These are phyloP conservation scores for Kappamyces sp. DNA, from an alignment of 192 early-diverging fungal genomes.

Conservation along the genomic window DNA sequence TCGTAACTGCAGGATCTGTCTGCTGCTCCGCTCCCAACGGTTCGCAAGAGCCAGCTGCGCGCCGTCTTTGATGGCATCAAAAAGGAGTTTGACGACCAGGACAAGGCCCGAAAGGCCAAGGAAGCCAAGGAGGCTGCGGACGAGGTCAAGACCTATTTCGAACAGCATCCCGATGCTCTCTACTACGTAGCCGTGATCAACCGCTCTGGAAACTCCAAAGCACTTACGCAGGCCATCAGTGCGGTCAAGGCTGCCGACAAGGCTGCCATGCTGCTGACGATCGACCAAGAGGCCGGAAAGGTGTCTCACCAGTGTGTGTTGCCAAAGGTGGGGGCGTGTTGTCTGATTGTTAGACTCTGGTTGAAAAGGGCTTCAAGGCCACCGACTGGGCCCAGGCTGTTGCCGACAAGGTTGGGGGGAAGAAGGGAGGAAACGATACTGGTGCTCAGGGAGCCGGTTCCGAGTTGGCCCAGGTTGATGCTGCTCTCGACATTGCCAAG, in stretches of 20 bases:
- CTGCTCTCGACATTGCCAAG: slow-evolving; percentile 68
- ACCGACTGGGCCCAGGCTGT: slow-evolving; percentile 87
- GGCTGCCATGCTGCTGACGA: slow-evolving; percentile 78
- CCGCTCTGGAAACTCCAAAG: slow-evolving; percentile 78
- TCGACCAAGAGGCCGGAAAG: slow-evolving; percentile 59
- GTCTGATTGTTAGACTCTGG: not conserved
- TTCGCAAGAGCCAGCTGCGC: slow-evolving; percentile 70
- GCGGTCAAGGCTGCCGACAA: slow-evolving; percentile 79
- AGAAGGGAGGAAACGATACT: slow-evolving; percentile 92
- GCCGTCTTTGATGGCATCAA: slow-evolving; percentile 66
- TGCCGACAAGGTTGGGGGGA: slow-evolving; percentile 77
- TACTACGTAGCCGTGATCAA: slow-evolving; percentile 57
- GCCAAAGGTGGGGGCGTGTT: slow-evolving; percentile 43
- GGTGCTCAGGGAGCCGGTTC: slow-evolving; percentile 86
- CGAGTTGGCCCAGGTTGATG: slow-evolving; percentile 55
- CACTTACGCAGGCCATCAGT: slow-evolving; percentile 69
- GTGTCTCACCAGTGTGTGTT: slow-evolving; percentile 82
- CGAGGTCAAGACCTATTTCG: slow-evolving; percentile 66
- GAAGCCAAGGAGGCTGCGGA: slow-evolving; percentile 80
- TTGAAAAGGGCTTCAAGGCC: slow-evolving; percentile 76
- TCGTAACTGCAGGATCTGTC: slow-evolving; percentile 59
- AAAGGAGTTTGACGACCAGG: slow-evolving; percentile 79
- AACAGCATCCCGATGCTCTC: slow-evolving; percentile 50
- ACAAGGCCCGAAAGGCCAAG: slow-evolving; percentile 81
- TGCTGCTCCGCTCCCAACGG: slow-evolving; percentile 67